Conservation (phyloP, 2,329 filamentous ascomycete species). For the Colletotrichum agaves region DNA sequence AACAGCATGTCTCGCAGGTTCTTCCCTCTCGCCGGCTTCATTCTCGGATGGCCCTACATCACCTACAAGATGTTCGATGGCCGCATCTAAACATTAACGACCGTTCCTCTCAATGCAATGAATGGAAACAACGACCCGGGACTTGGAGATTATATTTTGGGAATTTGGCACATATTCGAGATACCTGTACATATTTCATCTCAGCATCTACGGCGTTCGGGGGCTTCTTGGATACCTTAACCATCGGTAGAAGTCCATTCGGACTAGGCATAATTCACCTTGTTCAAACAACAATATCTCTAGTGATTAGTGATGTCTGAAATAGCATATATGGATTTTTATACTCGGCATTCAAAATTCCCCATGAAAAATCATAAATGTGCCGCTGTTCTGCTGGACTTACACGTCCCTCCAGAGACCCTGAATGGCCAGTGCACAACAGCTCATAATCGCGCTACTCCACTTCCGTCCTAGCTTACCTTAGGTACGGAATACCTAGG, state of each 20-base stretch:
- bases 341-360: background rate
- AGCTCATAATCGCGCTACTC: conserved; percentile 31
- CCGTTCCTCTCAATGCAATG: background rate
- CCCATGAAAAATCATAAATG: too few relatives aligned
- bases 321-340: too few relatives aligned
- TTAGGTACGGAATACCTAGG: too few relatives aligned
- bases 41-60: conserved; percentile 38
- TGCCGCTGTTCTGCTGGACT: background rate
- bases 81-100: conserved; percentile 11
- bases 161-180: conserved; percentile 19
- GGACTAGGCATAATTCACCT: conserved; percentile 28
- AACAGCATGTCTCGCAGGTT: conserved; percentile 17
- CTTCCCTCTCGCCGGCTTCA: conserved; percentile 5
- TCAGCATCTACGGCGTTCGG: conserved; percentile 28
- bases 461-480: conserved; percentile 33
- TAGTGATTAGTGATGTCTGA: too few relatives aligned
- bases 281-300: conserved; percentile 5
- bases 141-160: conserved; percentile 13
- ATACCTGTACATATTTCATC: conserved; percentile 34
- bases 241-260: conserved; percentile 25
- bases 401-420: conserved; percentile 24
- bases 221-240: conserved; percentile 11
- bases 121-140: conserved; percentile 1
- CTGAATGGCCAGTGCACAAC: conserved; percentile 29
- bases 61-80: conserved; percentile 25